A percentile compares a stretch with the other conserved stretches of the same genome.
phyloP scores from a whole-genome alignment of 192 early-diverging fungal species.

The Coemansia biformis region DNA sequence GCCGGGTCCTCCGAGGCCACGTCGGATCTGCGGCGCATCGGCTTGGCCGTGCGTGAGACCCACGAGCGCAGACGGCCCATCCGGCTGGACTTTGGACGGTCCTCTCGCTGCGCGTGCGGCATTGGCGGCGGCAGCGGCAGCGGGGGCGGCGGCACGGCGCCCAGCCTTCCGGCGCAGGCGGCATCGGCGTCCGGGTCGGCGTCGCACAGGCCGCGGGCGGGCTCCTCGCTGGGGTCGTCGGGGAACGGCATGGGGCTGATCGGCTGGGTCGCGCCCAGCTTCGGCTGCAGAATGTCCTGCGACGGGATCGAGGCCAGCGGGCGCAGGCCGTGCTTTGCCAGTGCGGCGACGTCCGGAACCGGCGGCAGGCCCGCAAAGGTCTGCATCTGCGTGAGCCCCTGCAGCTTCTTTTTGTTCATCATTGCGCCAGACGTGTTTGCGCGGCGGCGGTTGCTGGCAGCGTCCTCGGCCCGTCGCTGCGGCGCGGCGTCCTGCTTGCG shows the following conservation, averaged over 20 bases:
- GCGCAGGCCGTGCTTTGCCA: slow-evolving; percentile 23
- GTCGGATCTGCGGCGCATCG: slow-evolving; percentile 49
- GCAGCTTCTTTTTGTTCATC: slow-evolving; percentile 50
- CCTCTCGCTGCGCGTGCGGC: slow-evolving; percentile 16
- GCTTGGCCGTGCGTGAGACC: slow-evolving; percentile 47
- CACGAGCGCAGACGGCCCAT: slow-evolving; percentile 49
- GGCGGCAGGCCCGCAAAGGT: slow-evolving; percentile 30
- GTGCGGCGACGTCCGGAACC: slow-evolving; percentile 13
- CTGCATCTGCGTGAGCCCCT: slow-evolving; percentile 43
- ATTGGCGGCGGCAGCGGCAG: neutral
- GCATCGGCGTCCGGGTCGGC: neutral
- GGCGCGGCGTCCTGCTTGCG: slow-evolving; percentile 26
- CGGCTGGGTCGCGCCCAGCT: slow-evolving; percentile 9
- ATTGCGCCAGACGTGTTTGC: slow-evolving; percentile 49
- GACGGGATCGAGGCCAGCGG: slow-evolving; percentile 47
- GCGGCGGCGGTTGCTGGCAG: slow-evolving; percentile 30
- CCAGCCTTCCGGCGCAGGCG: neutral
- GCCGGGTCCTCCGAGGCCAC: slow-evolving; percentile 14
- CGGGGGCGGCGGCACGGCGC: neutral
- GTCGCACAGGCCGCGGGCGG: neutral
- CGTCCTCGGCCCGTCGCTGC: slow-evolving; percentile 44
- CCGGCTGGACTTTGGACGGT: slow-evolving; percentile 45
- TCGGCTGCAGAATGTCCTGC: slow-evolving; percentile 34
- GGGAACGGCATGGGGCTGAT: slow-evolving; percentile 48
- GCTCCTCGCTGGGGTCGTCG: slow-evolving; percentile 19